Evolutionary conservation across 208 protist species (phyloP).

Genomic region (Trypanosoma avium): DNA sequence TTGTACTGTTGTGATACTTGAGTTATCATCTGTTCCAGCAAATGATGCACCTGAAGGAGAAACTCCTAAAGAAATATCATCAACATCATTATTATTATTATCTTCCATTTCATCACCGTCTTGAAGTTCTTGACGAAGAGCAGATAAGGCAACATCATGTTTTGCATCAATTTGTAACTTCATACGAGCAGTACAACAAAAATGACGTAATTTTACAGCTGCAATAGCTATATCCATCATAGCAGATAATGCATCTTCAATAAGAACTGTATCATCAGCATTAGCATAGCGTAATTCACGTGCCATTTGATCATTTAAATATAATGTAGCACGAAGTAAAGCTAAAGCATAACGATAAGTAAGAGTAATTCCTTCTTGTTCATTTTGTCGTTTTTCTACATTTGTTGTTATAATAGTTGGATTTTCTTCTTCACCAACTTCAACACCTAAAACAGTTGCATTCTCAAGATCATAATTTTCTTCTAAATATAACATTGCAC

Average conservation of each 20-base stretch:
- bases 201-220: slow-evolving; percentile 75
- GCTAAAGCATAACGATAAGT: slow-evolving; percentile 58
- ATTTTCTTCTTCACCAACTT: slow-evolving; percentile 26
- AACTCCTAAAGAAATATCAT: not conserved
- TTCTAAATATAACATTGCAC: slow-evolving; percentile 85
- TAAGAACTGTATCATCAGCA: slow-evolving; percentile 77
- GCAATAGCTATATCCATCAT: slow-evolving; percentile 89
- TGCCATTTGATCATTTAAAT: slow-evolving; percentile 61
- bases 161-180: slow-evolving; percentile 37
- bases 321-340: slow-evolving; percentile 72
- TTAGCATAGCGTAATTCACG: slow-evolving; percentile 57
- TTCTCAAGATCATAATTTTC: slow-evolving; percentile 78
- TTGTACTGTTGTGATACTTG: not conserved
- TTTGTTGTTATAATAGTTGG: too few species aligned
- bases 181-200: slow-evolving; percentile 35
- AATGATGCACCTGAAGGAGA: not conserved
- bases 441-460: slow-evolving; percentile 43
- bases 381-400: slow-evolving; percentile 16
- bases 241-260: slow-evolving; percentile 82
- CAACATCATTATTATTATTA: slow-evolving; percentile 2
- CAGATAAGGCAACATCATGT: slow-evolving; percentile 29
- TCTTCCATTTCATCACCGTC: not conserved
- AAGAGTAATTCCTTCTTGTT: slow-evolving; percentile 36
- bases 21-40: not conserved
- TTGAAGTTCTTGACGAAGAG: slow-evolving; percentile 54